A percentile compares a stretch with the other conserved stretches of the same genome.
Conservation (phyloP, 2,329 filamentous ascomycete species). For the Colletotrichum euphorbiae region DNA sequence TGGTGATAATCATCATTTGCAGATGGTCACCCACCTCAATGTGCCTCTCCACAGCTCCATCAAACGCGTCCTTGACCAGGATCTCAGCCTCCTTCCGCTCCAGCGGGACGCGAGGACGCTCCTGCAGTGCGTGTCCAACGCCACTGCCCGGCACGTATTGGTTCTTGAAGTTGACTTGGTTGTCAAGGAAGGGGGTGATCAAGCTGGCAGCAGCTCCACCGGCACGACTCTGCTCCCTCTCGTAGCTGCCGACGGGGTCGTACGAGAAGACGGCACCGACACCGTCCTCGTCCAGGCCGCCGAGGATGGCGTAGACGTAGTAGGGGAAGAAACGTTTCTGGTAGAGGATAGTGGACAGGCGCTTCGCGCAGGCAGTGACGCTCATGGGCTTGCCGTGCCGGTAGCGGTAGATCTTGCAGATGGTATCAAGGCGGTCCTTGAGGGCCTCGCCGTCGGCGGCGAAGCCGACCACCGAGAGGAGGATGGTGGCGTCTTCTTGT, state of each 20-base stretch:
- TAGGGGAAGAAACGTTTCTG: slow-evolving; percentile 99
- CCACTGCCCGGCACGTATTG: slow-evolving; percentile 92
- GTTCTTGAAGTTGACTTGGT: slow-evolving; percentile 99
- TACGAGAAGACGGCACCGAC: slow-evolving; percentile 96
- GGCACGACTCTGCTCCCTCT: slow-evolving; percentile 94
- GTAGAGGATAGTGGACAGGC: slow-evolving; percentile 95
- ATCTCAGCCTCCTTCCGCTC: slow-evolving; percentile 80
- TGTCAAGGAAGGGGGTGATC: slow-evolving; percentile 99
- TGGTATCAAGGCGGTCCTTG: slow-evolving; percentile 91
- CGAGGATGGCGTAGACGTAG: slow-evolving; percentile 95
- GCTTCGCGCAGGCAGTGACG: slow-evolving; percentile 93
- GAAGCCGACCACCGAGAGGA: slow-evolving; percentile 95
- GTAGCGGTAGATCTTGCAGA: slow-evolving; percentile 99
- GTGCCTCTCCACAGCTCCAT: slow-evolving; percentile 96
- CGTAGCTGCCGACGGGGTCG: slow-evolving; percentile 97
- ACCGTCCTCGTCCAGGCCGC: slow-evolving; percentile 93
- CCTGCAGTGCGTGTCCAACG: slow-evolving; percentile 81
- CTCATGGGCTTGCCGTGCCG: slow-evolving; percentile 97
- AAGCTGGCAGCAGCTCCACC: slow-evolving; percentile 91
- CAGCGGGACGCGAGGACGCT: slow-evolving; percentile 77
- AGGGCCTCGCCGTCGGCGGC: slow-evolving; percentile 94
- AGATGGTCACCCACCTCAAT: slow-evolving; percentile 98
- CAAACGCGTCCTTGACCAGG: slow-evolving; percentile 96
- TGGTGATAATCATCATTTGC: slow-evolving; percentile 94
- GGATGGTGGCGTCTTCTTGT: slow-evolving; percentile 85